These are phyloP conservation scores for Fagopyrum homotropicum DNA, from an alignment of 148 eudicot species.

Conservation along the genomic window DNA sequence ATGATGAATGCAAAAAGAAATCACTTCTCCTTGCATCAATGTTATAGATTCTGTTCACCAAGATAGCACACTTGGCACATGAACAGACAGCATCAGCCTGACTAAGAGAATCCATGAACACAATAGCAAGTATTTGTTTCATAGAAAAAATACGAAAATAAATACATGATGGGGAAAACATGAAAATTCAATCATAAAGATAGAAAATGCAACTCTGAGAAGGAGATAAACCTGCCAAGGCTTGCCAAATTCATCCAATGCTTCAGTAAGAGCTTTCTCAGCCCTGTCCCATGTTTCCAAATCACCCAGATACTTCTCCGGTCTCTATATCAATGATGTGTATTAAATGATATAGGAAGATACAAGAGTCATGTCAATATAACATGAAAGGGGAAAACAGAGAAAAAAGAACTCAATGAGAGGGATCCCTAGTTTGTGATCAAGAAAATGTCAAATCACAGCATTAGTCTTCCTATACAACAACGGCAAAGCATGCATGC, in stretches of 20 bases:
- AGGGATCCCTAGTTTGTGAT: too few species aligned
- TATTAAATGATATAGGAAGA: background rate
- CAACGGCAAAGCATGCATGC: background rate
- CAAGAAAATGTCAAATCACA: background rate
- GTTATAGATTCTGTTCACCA: too few species aligned
- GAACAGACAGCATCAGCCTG: background rate
- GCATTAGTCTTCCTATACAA: background rate
- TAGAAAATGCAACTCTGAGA: background rate
- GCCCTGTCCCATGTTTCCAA: slow-evolving; percentile 81
- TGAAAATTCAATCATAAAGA: background rate
- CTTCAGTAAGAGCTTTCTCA: slow-evolving; percentile 85
- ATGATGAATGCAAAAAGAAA: too few species aligned
- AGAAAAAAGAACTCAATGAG: background rate
- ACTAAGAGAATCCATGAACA: background rate
- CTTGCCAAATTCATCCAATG: slow-evolving; percentile 80
- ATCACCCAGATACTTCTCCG: slow-evolving; percentile 92
- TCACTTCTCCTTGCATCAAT: too few species aligned
- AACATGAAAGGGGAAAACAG: background rate
- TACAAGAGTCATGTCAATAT: background rate
- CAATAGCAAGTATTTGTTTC: background rate
- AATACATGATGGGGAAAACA: background rate
- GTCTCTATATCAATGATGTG: slow-evolving; percentile 47
- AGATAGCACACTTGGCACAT: too few species aligned
- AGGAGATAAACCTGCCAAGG: slow-evolving; percentile 84
- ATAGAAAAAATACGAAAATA: background rate